Conservation (phyloP, 2,329 filamentous ascomycete genomes). For the Emmonsiellopsis sp. region DNA sequence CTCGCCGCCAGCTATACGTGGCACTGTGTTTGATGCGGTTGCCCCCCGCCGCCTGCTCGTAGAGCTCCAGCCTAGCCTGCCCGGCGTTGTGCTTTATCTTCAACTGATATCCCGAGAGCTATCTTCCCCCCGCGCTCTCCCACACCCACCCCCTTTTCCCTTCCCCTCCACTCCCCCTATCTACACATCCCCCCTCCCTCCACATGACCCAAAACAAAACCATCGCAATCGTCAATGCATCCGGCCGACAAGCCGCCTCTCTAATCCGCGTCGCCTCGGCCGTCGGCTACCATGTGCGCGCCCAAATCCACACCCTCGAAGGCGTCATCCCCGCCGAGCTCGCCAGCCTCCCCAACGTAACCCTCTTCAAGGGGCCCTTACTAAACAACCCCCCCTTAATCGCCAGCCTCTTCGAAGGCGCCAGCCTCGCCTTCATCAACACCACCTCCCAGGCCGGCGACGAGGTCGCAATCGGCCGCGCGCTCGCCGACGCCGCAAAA, state of each 20-base stretch:
- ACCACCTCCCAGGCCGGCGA: conserved; percentile 88
- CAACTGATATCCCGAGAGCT: no score
- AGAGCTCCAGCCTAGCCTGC: not conserved
- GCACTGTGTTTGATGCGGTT: conserved; percentile 1
- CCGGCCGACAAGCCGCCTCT: conserved; percentile 89
- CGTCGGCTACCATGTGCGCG: conserved; percentile 85
- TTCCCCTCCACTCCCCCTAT: not conserved
- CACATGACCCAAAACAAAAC: conserved; percentile 48
- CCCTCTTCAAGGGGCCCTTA: conserved; percentile 56
- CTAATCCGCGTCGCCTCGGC: conserved; percentile 90
- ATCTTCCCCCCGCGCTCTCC: not conserved
- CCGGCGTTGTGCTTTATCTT: no score
- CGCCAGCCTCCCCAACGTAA: conserved; percentile 70
- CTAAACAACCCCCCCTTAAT: conserved; percentile 67
- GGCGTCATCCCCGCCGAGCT: conserved; percentile 86
- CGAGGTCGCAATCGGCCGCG: conserved; percentile 80
- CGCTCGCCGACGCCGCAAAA: conserved; percentile 82
- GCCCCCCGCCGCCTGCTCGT: not conserved
- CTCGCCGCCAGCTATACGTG: not conserved
- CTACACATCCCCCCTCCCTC: conserved; percentile 5
- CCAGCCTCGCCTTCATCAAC: conserved; percentile 91
- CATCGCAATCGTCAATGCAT: conserved; percentile 91
- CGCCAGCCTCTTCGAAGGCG: conserved; percentile 68
- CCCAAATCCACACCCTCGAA: conserved; percentile 79
- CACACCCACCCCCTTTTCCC: not conserved